Evolutionary conservation across 169 alveolate species (phyloP), one percentile per base, ranked within the genome.

Genomic region (Plasmodium gallinaceum): DNA sequence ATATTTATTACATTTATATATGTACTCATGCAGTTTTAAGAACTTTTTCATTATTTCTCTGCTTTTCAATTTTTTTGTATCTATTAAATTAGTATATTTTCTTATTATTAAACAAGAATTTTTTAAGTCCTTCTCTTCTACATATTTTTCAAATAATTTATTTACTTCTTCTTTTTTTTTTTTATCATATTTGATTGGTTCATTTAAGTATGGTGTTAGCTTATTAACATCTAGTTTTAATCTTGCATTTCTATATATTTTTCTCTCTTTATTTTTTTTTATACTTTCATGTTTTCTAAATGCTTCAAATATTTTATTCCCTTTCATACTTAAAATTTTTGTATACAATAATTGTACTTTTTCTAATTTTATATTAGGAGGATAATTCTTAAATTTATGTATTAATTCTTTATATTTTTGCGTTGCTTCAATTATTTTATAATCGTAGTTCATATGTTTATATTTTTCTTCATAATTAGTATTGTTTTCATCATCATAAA

Each of bases 151-250:
- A 68, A 94, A 94, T 66, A 92, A 75, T 10, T 52, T 88, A 32
- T 93, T 94, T 42, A 88, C 64, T 45, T 83, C 74, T 74, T 70
- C 57, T 54, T 88, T 93, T 70, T 88, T 75, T 74, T 94, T 92
- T 37, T 88, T 92, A 42, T 94, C 93, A 60, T 92, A 94, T 66
- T 94, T 92, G n/a, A 71, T 62, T 2, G 96, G 96, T 52, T 93
- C 91, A 70, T 94, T 61, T 61, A 94, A 54, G 85, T 90, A 94
- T 8, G 96, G 96, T 9, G 94, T 90, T 16, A 94, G 87, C 7
- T 94, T 91, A 48, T 94, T 88, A 48, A 88, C 60, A 86, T 94
- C 92, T 26, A 94, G 22, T 48, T 78, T 88, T 46, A 74, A 32
- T 26, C 74, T 18, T 8, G 74, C 73, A 46, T 85, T 65, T 5